Evolutionary conservation across 129 eudicot genomes (phyloP).

Genomic region (Scalesia atractyloides): DNA sequence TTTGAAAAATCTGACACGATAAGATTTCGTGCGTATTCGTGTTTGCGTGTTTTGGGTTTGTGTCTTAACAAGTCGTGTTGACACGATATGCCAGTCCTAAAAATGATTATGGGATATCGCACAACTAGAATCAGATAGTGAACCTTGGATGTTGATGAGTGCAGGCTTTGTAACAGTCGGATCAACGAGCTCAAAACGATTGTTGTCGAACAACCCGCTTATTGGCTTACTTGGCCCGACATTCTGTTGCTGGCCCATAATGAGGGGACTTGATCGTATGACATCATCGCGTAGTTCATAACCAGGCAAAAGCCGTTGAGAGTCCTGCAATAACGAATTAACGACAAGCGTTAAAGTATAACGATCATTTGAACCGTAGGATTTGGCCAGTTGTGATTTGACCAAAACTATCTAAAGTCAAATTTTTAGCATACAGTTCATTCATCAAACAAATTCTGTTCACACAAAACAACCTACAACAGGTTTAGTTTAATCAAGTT

Average conservation of each 20-base stretch:
- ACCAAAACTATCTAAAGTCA: conserved; percentile 1
- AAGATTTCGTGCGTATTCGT: too few species aligned
- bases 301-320: conserved; percentile 45
- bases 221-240: conserved; percentile 44
- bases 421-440: neutral
- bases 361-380: neutral
- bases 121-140: neutral
- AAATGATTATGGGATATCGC: neutral
- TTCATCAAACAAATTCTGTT: neutral
- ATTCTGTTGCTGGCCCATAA: conserved; percentile 31
- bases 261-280: conserved; percentile 43
- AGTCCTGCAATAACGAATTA: conserved; percentile 43
- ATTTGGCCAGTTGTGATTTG: neutral
- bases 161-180: conserved; percentile 42
- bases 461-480: neutral
- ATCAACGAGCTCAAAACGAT: conserved; percentile 36
- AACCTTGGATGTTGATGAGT: conserved; percentile 62
- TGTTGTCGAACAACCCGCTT: conserved; percentile 29
- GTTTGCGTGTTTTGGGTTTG: too few species aligned
- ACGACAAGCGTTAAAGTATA: neutral
- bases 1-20: too few species aligned
- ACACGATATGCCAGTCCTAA: too few species aligned
- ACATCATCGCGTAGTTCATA: conserved; percentile 48
- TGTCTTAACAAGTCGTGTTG: too few species aligned
- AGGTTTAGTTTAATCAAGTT: too few species aligned